These are phyloP conservation scores for Trichoderma polysporum DNA, from an alignment of 2,329 filamentous ascomycete species.

Conservation along the genomic window DNA sequence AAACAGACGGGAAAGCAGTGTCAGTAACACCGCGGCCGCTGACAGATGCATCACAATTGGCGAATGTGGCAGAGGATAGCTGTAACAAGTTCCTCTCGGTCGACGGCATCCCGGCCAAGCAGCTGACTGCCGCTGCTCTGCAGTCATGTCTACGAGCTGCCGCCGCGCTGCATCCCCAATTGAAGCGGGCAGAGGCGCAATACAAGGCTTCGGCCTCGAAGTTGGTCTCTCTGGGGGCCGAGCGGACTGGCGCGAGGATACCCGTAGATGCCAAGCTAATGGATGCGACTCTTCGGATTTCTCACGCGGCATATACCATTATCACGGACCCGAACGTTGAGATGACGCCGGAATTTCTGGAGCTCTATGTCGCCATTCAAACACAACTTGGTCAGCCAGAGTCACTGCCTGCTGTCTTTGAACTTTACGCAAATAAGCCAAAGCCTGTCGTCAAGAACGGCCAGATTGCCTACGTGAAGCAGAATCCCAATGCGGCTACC, in stretches of 20 bases:
- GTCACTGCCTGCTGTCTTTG: slow-evolving; percentile 75
- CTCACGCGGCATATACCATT: slow-evolving; percentile 65
- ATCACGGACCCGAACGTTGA: slow-evolving; percentile 74
- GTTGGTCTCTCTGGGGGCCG: slow-evolving; percentile 48
- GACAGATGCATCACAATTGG: slow-evolving; percentile 42
- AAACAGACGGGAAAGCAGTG: slow-evolving; percentile 8
- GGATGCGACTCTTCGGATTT: slow-evolving; percentile 53
- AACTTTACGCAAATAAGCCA: slow-evolving; percentile 81
- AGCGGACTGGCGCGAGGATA: slow-evolving; percentile 34
- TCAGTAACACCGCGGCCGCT: slow-evolving; percentile 29
- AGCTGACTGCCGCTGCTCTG: slow-evolving; percentile 45
- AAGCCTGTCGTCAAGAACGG: slow-evolving; percentile 61
- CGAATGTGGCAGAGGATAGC: slow-evolving; percentile 43
- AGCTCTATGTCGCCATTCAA: slow-evolving; percentile 75
- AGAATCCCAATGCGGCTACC: slow-evolving; percentile 66
- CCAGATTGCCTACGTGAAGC: slow-evolving; percentile 58
- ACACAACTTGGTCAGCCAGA: slow-evolving; percentile 69
- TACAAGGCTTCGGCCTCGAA: slow-evolving; percentile 52
- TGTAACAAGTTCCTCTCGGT: slow-evolving; percentile 45
- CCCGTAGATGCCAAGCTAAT: slow-evolving; percentile 38
- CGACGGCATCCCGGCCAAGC: slow-evolving; percentile 45
- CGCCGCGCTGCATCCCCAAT: slow-evolving; percentile 43
- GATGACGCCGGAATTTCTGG: slow-evolving; percentile 71
- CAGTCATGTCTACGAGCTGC: slow-evolving; percentile 47
- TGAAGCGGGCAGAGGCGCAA: slow-evolving; percentile 40